These are phyloP conservation scores for Trichoderma pleuroti DNA, from an alignment of 2,329 filamentous ascomycete species.

Conservation along the genomic window DNA sequence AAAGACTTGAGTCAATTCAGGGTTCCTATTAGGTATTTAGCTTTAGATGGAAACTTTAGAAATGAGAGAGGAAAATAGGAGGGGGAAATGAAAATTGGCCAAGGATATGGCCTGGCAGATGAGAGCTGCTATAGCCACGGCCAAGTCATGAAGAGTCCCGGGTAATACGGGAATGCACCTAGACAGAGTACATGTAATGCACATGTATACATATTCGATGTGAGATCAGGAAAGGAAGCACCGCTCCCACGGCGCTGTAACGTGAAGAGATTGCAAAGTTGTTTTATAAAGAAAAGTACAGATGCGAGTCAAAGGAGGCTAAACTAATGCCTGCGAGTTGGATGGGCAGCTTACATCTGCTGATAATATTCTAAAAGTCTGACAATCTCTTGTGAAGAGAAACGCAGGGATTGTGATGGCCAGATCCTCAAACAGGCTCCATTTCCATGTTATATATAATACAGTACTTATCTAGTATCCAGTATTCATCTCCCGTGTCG, in stretches of 20 bases:
- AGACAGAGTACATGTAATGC: no score
- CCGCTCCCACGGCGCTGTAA: rapidly evolving
- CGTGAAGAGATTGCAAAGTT: neutral
- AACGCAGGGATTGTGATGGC: neutral
- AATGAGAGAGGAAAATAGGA: neutral
- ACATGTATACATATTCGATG: no score
- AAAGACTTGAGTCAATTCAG: neutral
- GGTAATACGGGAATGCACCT: neutral
- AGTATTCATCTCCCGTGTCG: no score
- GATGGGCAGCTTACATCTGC: neutral
- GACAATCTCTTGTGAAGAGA: neutral
- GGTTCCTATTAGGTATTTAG: neutral
- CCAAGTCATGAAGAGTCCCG: neutral
- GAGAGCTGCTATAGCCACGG: neutral
- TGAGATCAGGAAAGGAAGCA: neutral
- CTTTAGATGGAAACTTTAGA: neutral
- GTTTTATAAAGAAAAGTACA: neutral
- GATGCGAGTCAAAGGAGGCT: neutral
- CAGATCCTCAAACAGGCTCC: neutral
- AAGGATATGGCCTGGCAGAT: neutral
- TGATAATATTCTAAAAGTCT: neutral
- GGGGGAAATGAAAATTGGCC: no score
- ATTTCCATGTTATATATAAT: no score
- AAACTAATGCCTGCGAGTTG: neutral
- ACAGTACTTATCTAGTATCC: no score